Percentiles rank a stretch among this genome's conserved stretches.
These are phyloP conservation scores for Stereocaulon alpinum DNA, from an alignment of 495 filamentous ascomycete genomes.

Conservation along the genomic window DNA sequence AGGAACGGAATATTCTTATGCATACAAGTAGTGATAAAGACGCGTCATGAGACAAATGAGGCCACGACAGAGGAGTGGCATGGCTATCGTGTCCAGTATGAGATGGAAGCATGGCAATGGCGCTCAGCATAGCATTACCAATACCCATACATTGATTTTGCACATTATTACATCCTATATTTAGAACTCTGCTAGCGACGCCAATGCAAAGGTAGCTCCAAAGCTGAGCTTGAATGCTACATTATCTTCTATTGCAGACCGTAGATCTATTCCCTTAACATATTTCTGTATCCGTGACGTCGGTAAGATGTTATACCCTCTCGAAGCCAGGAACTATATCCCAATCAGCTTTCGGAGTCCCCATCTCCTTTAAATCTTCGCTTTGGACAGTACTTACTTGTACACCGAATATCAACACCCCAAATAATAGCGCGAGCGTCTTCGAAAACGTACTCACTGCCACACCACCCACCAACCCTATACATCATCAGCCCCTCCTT, in stretches of 20 bases:
- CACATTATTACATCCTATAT: neutral
- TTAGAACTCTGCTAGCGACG: slow-evolving; percentile 53
- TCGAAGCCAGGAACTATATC: slow-evolving; percentile 54
- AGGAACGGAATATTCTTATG: slow-evolving; percentile 57
- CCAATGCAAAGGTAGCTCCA: slow-evolving; percentile 64
- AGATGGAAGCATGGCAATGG: slow-evolving; percentile 3
- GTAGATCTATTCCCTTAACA: slow-evolving; percentile 46
- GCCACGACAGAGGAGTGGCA: neutral
- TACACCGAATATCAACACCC: slow-evolving; percentile 56
- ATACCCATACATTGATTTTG: neutral
- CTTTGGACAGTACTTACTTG: slow-evolving; percentile 45
- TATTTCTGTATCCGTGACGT: slow-evolving; percentile 48
- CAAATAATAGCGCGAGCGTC: slow-evolving; percentile 60
- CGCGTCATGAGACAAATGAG: neutral
- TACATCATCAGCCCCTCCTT: neutral
- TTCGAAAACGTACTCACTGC: slow-evolving; percentile 65
- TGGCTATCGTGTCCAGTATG: neutral
- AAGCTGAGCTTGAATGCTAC: slow-evolving; percentile 72
- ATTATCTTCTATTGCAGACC: slow-evolving; percentile 52
- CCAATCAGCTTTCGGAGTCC: neutral
- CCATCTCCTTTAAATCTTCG: neutral
- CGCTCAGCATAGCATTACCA: slow-evolving; percentile 2
- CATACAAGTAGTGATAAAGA: slow-evolving; percentile 22
- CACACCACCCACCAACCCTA: slow-evolving; percentile 59
- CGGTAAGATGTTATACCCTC: slow-evolving; percentile 64